Evolutionary conservation across 2,329 filamentous ascomycete species (phyloP).

Genomic region (Calonectria hongkongensis): DNA sequence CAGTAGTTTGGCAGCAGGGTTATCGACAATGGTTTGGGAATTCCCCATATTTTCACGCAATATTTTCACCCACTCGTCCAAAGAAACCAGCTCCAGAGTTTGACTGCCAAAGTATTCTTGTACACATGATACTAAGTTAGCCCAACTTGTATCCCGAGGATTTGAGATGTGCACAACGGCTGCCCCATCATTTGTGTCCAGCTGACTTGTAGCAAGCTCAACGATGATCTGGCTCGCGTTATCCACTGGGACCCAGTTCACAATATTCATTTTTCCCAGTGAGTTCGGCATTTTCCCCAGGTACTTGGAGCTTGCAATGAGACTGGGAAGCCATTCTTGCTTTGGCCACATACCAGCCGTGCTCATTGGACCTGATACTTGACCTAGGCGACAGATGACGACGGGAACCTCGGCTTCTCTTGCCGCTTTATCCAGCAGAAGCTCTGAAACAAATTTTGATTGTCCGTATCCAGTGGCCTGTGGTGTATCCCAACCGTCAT

Average conservation of each 20-base stretch:
- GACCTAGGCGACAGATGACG: not conserved
- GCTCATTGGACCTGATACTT: not conserved
- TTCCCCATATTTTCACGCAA: not conserved
- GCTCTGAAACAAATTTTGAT: constrained; percentile 2
- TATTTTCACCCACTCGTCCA: not conserved
- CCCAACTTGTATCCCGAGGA: not conserved
- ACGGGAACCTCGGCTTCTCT: not conserved
- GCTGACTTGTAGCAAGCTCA: not conserved
- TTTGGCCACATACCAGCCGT: constrained; percentile 1
- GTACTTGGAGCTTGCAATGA: not conserved
- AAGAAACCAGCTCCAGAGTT: not conserved
- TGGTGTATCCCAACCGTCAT: constrained; percentile 7
- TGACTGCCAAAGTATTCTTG: not conserved
- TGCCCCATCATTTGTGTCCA: not conserved
- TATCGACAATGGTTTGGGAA: not conserved
- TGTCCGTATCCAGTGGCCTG: not conserved
- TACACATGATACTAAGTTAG: not conserved
- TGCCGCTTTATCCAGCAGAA: not conserved
- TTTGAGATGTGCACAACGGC: constrained; percentile 8
- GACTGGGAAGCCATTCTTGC: constrained; percentile 1
- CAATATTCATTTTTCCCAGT: not conserved
- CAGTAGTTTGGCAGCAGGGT: not conserved
- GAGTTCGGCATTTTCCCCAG: constrained; percentile 5
- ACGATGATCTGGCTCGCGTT: not conserved
- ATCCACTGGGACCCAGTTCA: constrained; percentile 11